Base-by-base conservation (phyloP, 2,329 filamentous ascomycete genomes). In the Penicillium olsonii region DNA sequence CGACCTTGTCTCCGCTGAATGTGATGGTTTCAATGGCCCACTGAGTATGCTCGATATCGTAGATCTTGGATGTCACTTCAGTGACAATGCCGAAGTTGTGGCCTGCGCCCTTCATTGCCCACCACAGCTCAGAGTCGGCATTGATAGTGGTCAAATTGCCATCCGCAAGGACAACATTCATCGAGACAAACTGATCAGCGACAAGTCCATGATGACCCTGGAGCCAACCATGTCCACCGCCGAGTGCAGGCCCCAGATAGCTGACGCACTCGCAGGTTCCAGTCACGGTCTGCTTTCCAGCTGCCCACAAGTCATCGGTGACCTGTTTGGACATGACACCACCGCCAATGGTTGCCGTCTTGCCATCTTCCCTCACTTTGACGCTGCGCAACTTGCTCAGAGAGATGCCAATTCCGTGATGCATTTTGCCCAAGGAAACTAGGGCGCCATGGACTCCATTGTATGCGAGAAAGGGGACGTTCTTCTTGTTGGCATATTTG, bases 31-130 rank as follows among this genome's bases (percentile, higher is more conserved):
- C 66, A 40, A 73, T 69, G 5, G 72, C 70, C 63, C 69, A 76
- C 42, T 64, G 51, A 8, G 31, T 50, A 52, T 56, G 67, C 62
- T 61, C 27, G 71, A 69, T 52, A 37, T 77, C 71, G 55, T 78
- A 79, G 42, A 81, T 72, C 59, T 77, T 76, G 15, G 68, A 67
- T 0, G 70, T 75, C 9, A 77, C 65, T 1, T 72, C 73, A 1
- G 77, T 81, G 14, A 83, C 76, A 45, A 84, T 75, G 34, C 81
- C 81, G 50, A 84, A 83, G 63, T 83, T 84, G 50, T 82, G 78
- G 1, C 80, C 81, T 2, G 80, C 81, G 4, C 81, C 81, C 41
- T 72, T 70, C 55, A 84, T 71, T 1, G 71, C 81, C 81, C 80
- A 84, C 61, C 73, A 84, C 8, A 84, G 71, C 29, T 84, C 80